A percentile compares a stretch with the other conserved stretches of the same genome.
Conservation (phyloP, 495 filamentous ascomycete species). For the Hyaloscypha variabilis region DNA sequence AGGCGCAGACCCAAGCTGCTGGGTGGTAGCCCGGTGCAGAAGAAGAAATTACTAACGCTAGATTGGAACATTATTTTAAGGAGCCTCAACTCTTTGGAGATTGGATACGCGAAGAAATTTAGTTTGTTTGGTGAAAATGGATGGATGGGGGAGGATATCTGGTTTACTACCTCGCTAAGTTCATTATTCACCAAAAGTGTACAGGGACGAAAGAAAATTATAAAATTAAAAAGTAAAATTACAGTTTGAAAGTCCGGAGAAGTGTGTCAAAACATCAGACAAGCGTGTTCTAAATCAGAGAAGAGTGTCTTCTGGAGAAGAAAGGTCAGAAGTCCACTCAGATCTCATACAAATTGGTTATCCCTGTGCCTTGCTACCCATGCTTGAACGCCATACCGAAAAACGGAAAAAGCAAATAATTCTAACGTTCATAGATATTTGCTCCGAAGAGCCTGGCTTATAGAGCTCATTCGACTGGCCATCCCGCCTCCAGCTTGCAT, state of each 20-base stretch:
- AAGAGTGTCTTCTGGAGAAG: background rate
- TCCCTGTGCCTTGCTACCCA: background rate
- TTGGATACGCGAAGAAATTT: background rate
- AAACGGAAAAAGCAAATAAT: background rate
- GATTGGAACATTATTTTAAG: background rate
- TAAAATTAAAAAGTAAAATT: background rate
- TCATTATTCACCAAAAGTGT: background rate
- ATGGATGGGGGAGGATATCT: background rate
- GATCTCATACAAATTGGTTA: background rate
- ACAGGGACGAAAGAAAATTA: background rate
- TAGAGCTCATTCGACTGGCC: slow-evolving; percentile 87
- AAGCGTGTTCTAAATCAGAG: background rate
- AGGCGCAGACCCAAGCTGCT: background rate
- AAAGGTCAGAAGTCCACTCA: background rate
- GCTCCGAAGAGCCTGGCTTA: slow-evolving; percentile 58
- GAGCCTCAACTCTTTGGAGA: background rate
- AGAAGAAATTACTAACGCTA: slow-evolving; percentile 1
- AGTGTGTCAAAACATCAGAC: no score
- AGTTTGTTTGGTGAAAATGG: background rate
- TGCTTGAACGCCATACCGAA: background rate
- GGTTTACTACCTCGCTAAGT: background rate
- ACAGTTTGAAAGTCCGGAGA: background rate
- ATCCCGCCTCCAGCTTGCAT: slow-evolving; percentile 80
- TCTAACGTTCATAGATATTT: slow-evolving; percentile 29
- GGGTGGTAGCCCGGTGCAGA: background rate